phyloP scores from a whole-genome alignment of 164 flowering plant genomes.

The Piper longum region DNA sequence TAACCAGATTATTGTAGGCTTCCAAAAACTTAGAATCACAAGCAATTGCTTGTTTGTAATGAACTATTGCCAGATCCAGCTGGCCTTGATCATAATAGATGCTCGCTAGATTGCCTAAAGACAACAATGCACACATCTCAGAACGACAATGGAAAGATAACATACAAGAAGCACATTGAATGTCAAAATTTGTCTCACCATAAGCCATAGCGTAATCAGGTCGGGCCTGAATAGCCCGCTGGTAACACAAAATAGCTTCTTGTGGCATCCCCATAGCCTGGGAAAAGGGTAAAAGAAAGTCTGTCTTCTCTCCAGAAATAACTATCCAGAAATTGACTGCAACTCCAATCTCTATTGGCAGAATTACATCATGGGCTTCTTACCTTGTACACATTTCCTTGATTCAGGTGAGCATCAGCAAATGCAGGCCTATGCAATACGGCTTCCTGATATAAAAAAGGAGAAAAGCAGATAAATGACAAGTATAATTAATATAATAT shows the following conservation, averaged over 20 bases:
- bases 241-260: too few species aligned
- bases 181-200: slow-evolving; percentile 18
- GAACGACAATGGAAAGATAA: not conserved
- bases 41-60: slow-evolving; percentile 84
- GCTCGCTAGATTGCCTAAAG: slow-evolving; percentile 81
- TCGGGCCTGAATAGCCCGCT: too few species aligned
- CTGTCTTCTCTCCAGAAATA: slow-evolving; percentile 30
- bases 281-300: slow-evolving; percentile 34
- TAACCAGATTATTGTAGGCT: slow-evolving; percentile 90
- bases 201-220: too few species aligned
- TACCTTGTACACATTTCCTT: slow-evolving; percentile 83
- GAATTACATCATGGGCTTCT: slow-evolving; percentile 22
- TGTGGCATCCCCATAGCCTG: slow-evolving; percentile 34
- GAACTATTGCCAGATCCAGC: slow-evolving; percentile 68
- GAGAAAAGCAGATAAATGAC: not conserved
- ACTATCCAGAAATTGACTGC: slow-evolving; percentile 24
- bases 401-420: too few species aligned
- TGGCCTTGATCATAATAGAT: slow-evolving; percentile 81
- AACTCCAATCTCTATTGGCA: slow-evolving; percentile 24
- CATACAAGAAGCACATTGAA: too few species aligned
- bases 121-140: not conserved
- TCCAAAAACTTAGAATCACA: slow-evolving; percentile 80
- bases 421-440: too few species aligned
- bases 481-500: too few species aligned
- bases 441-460: not conserved